A percentile compares a stretch with the other conserved stretches of the same genome.
Evolutionary conservation across 805 yeast species (phyloP).

Genomic region (Teunomyces funiuensis): DNA sequence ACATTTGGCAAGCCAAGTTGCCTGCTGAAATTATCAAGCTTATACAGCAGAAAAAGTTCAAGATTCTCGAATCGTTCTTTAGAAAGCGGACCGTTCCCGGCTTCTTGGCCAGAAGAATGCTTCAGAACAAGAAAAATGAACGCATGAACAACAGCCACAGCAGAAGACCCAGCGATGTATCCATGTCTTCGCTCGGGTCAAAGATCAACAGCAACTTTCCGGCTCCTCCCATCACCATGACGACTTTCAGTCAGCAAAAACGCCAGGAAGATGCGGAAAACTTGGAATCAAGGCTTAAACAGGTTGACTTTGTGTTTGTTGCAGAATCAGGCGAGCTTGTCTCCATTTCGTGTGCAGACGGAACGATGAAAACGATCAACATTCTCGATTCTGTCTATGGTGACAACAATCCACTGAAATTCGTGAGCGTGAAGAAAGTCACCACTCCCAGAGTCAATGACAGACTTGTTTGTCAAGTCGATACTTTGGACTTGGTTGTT

Average conservation of each 20-base stretch:
- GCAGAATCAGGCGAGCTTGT: slow-evolving; percentile 51
- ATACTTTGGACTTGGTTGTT: slow-evolving; percentile 53
- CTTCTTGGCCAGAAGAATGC: slow-evolving; percentile 34
- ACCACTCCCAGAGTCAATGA: slow-evolving; percentile 75
- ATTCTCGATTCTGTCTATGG: slow-evolving; percentile 22
- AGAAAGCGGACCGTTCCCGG: slow-evolving; percentile 55
- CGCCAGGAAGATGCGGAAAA: slow-evolving; percentile 7
- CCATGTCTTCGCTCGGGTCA: slow-evolving; percentile 21
- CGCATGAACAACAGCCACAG: slow-evolving; percentile 7
- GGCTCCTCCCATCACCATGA: slow-evolving; percentile 20
- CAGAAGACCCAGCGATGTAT: slow-evolving; percentile 36
- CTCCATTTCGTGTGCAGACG: slow-evolving; percentile 50
- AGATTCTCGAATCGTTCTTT: slow-evolving; percentile 59
- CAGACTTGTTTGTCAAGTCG: slow-evolving; percentile 57
- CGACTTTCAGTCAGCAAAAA: slow-evolving; percentile 8
- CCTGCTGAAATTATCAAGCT: slow-evolving; percentile 29
- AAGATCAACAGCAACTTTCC: slow-evolving; percentile 37
- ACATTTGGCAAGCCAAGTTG: slow-evolving; percentile 54
- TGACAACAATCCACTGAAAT: slow-evolving; percentile 9
- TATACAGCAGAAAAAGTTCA: slow-evolving; percentile 20
- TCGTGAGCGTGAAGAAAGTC: slow-evolving; percentile 56
- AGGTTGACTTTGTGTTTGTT: slow-evolving; percentile 53
- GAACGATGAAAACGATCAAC: slow-evolving; percentile 34
- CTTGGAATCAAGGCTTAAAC: slow-evolving; percentile 19
- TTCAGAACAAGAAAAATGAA: slow-evolving; percentile 20